Conservation (phyloP, 2,329 filamentous ascomycete genomes). For the Beauveria caledonica region DNA sequence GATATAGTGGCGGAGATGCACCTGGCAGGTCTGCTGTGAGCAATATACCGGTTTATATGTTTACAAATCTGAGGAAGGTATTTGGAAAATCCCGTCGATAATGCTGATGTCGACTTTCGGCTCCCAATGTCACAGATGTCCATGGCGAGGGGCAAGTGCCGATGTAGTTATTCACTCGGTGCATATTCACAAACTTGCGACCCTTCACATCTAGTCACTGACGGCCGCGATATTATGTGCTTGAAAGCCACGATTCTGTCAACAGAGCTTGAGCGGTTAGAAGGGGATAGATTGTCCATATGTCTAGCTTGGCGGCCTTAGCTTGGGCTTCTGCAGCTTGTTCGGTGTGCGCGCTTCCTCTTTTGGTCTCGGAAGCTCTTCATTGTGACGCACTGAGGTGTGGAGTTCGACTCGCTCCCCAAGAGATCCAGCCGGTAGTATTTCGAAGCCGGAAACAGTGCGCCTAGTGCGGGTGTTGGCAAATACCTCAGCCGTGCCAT, state of each 20-base stretch:
- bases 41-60: neutral
- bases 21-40: neutral
- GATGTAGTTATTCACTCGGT: neutral
- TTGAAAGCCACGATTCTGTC: neutral
- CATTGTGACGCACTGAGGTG: neutral
- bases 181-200: neutral
- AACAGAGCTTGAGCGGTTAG: neutral
- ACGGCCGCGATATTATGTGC: neutral
- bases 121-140: neutral
- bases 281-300: neutral
- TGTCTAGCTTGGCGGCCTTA: neutral
- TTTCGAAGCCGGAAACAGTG: conserved; percentile 9
- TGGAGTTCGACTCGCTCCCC: conserved; percentile 5
- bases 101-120: neutral
- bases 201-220: neutral
- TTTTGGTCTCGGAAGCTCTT: neutral
- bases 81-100: neutral
- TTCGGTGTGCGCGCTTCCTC: neutral
- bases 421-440: conserved; percentile 8
- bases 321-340: conserved; percentile 6
- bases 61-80: neutral
- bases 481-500: conserved; percentile 3
- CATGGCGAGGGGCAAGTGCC: neutral
- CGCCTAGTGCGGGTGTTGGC: conserved; percentile 1
- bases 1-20: neutral